Base-by-base conservation (phyloP, 306 rosid species). In the Glycyrrhiza uralensis region DNA sequence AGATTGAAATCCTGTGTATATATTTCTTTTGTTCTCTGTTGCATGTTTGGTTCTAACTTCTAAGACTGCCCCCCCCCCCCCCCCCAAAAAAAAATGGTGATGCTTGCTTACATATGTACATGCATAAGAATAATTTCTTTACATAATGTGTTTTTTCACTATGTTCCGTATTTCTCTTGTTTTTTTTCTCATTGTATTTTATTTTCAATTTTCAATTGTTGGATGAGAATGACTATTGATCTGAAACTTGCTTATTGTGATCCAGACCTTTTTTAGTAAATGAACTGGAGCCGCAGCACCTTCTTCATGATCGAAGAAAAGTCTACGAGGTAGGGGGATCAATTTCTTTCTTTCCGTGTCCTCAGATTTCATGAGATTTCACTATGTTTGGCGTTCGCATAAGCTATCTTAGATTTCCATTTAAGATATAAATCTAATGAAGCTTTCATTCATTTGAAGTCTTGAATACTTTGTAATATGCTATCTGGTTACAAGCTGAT, bases 251-350 rank as follows among this genome's bases (percentile, higher is more conserved):
- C 72, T 72, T 69, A 55, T 28, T 88, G 59, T 84, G 82, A 66
- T 74, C 44, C 89, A 90, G 98, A 68, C 97, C 98, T 66, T 93
- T 87, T 77, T 79, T 93, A 44, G 98, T 93, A 28, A 93, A 93
- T 72, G 96, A 93, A 78, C 70, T 93, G 81, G 97, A 90, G 79
- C 97, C 89, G 0, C 98, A 93, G 26, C 91, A 93, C 81, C 98
- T 93, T 75, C 98, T 93, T 82, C 97, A 90, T 69, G 98, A 93
- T 83, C 85, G 98, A 42, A 87, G 97, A 80, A 85, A 86, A 88
- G 98, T 93, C 14, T 93, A 93, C 17, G 91, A 93, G 98, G 98
- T 93, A 83, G 63, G 87, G 10, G 61, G 42, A 57, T 39, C 38
- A 4, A 20, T 72, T 65, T 46, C 19, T 57, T 58, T 64, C 8